A percentile compares a stretch with the other conserved stretches of the same genome.
Evolutionary conservation across 495 filamentous ascomycete species (phyloP).

Genomic region (Umbilicaria muhlenbergii): DNA sequence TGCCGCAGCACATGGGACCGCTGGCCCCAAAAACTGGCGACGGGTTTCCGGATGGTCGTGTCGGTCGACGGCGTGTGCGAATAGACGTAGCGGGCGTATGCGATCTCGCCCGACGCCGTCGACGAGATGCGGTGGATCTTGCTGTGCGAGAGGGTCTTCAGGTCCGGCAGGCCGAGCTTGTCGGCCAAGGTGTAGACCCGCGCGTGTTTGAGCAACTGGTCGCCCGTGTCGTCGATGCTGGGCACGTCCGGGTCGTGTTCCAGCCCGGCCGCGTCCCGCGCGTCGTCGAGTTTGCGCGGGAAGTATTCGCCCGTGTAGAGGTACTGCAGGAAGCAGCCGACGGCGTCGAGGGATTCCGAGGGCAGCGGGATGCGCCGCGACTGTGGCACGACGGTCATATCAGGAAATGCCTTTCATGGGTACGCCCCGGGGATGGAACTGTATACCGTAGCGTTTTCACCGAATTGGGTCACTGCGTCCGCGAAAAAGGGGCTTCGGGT

Average conservation of each 20-base stretch:
- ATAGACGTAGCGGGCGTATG: conserved; percentile 85
- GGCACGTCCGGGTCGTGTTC: conserved; percentile 42
- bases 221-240: conserved; percentile 50
- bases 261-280: conserved; percentile 20
- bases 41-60: conserved; percentile 57
- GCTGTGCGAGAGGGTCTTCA: conserved; percentile 62
- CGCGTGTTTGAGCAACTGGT: conserved; percentile 71
- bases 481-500: conserved; percentile 57
- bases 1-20: conserved; percentile 64
- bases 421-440: not conserved
- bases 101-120: conserved; percentile 73
- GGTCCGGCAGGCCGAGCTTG: conserved; percentile 52
- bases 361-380: conserved; percentile 52
- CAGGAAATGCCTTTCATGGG: not conserved
- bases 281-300: conserved; percentile 41
- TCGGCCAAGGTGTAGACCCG: conserved; percentile 79
- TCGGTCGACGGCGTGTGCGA: conserved; percentile 55
- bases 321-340: conserved; percentile 80
- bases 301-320: conserved; percentile 89
- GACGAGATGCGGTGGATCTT: conserved; percentile 84
- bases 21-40: conserved; percentile 83
- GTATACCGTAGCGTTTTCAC: conserved; percentile 12
- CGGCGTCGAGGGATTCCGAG: conserved; percentile 60
- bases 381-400: not conserved
- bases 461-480: conserved; percentile 41